Evolutionary conservation across 2,329 filamentous ascomycete genomes (phyloP).

Genomic region (Penicillium fuscoglaucum): DNA sequence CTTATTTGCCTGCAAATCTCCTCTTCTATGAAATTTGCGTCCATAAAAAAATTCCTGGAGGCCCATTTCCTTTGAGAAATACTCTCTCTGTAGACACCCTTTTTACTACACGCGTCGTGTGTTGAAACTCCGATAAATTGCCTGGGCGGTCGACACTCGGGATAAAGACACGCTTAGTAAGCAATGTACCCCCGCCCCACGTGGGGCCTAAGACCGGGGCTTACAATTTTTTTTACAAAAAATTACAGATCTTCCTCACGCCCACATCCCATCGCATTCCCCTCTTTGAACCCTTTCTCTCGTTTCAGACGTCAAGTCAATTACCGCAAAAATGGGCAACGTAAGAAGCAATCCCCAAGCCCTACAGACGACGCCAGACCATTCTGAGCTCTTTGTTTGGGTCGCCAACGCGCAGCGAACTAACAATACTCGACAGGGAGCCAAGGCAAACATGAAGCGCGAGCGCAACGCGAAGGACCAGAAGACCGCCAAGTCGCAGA

Average conservation of each 20-base stretch:
- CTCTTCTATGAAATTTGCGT: too few relatives aligned
- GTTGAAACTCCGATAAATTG: background rate
- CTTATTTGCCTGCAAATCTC: background rate
- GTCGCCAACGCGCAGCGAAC: conserved; percentile 6
- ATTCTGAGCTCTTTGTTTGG: background rate
- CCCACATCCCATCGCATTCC: conserved; percentile 19
- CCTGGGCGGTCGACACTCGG: conserved; percentile 23
- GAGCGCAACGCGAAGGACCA: conserved; percentile 67
- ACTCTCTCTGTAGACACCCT: background rate
- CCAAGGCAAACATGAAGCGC: conserved; percentile 69
- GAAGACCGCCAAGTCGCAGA: conserved; percentile 63
- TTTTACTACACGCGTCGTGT: background rate
- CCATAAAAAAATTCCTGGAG: rapidly evolving
- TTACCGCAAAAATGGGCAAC: conserved; percentile 27
- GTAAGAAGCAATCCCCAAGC: conserved; percentile 16
- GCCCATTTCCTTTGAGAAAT: background rate
- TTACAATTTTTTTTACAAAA: conserved; percentile 13
- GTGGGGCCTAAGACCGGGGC: conserved; percentile 6
- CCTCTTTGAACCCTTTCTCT: conserved; percentile 33
- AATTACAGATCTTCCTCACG: conserved; percentile 8
- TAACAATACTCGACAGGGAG: conserved; percentile 46
- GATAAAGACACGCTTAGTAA: conserved; percentile 35
- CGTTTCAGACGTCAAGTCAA: conserved; percentile 34
- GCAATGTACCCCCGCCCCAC: conserved; percentile 1
- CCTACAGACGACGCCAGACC: background rate